Percentiles rank a stretch among this genome's conserved stretches.
Conservation (phyloP, 2,329 filamentous ascomycete genomes). For the Botryotinia narcissicola region DNA sequence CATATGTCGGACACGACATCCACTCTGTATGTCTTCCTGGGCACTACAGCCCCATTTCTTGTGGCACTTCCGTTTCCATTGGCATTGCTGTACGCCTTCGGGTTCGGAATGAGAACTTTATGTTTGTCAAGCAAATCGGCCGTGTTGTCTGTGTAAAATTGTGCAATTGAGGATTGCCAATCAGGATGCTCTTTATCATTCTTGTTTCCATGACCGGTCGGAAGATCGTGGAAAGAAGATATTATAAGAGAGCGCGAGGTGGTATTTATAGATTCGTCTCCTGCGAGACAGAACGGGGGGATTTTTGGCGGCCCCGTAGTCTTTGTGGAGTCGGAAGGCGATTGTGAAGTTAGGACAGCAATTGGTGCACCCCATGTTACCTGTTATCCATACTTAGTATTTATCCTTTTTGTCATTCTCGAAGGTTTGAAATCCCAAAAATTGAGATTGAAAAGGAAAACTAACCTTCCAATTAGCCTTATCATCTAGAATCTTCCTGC, state of each 20-base stretch:
- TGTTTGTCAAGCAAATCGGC: constrained; percentile 59
- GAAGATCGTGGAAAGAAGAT: constrained; percentile 10
- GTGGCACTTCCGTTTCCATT: neutral
- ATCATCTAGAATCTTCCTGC: constrained; percentile 27
- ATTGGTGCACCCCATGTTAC: constrained; percentile 6
- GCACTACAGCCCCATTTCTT: neutral
- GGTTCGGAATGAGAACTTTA: constrained; percentile 57
- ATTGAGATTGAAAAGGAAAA: neutral
- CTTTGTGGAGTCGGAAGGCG: neutral
- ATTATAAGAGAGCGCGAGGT: constrained; percentile 10
- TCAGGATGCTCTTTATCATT: constrained; percentile 1
- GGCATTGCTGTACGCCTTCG: constrained; percentile 48
- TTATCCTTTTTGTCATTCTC: neutral
- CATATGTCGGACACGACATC: constrained; percentile 63
- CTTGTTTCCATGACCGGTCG: neutral
- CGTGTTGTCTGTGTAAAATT: constrained; percentile 6
- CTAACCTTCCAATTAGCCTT: constrained; percentile 17
- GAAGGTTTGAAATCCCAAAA: neutral
- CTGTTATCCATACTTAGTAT: neutral
- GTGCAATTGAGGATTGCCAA: neutral
- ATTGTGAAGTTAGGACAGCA: neutral
- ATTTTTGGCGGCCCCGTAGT: neutral
- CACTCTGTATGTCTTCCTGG: constrained; percentile 43
- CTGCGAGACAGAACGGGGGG: constrained; percentile 1
- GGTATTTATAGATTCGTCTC: constrained; percentile 4